Evolutionary conservation across 2,329 filamentous ascomycete species (phyloP).

Genomic region (Beauveria brongniartii): DNA sequence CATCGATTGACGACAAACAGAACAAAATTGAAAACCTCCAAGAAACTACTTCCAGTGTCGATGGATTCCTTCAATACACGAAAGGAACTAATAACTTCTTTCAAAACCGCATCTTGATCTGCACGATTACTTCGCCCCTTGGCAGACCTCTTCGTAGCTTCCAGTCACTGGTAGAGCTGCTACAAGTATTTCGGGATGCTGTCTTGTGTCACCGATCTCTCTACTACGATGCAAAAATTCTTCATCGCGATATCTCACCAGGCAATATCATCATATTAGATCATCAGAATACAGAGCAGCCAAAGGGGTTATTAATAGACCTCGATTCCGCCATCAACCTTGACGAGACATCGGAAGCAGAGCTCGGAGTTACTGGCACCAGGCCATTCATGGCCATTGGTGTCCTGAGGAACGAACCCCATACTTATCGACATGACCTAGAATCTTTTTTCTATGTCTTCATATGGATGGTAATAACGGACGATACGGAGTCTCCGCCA

Average conservation of each 20-base stretch:
- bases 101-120: slow-evolving; percentile 13
- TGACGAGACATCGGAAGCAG: too few species aligned
- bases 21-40: too few species aligned
- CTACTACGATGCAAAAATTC: neutral
- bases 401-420: neutral
- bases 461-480: neutral
- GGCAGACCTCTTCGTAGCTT: neutral
- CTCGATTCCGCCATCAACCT: neutral
- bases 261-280: neutral
- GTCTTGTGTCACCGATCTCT: neutral
- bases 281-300: neutral
- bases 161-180: neutral
- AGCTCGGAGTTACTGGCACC: neutral
- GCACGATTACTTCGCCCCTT: neutral
- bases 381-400: neutral
- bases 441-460: neutral
- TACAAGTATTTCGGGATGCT: neutral
- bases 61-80: neutral
- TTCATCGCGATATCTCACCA: neutral
- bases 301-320: neutral
- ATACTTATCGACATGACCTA: neutral
- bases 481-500: neutral
- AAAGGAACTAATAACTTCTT: slow-evolving; percentile 12
- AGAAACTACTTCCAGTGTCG: too few species aligned
- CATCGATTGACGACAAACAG: neutral